Evolutionary conservation across 768 basidiomycete genomes (phyloP), one percentile per base, ranked within the genome.

Genomic region (Suillus fuscotomentosus): DNA sequence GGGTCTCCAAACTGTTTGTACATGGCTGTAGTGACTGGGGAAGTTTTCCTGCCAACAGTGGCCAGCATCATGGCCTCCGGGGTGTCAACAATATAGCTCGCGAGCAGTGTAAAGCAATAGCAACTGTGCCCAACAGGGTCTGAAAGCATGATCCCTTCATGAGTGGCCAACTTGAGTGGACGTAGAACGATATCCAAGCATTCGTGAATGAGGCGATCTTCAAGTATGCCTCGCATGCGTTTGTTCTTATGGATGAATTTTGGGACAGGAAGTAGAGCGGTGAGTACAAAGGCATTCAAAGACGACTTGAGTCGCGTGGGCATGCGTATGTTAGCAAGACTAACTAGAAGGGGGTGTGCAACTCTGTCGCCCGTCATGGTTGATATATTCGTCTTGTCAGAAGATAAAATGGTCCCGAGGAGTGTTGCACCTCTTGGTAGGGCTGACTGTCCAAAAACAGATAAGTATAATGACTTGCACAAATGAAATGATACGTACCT

Each of bases 251-350:
- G 51, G 11, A 66, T 36, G 34, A 76, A 78, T 36, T 67, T 70
- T 9, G 75, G 70, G 70, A 27, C 27, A 27, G 27, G 27, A 27
- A 27, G 27, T 27, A 27, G 27, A 27, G 27, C 27, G 27, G 27
- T 66, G 13, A 75, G 68, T 8, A 72, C 48, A 50, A 72, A 78
- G 0, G 67, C 57, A 45, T 75, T 69, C 39, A 68, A 70, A 9
- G 72, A 68, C 5, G 72, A 68, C 60, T 77, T 76, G 54, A 67
- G 71, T 14, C 71, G 68, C 42, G 73, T 66, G 5, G 71, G 70
- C 65, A 69, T 67, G 24, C 64, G 34, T 9, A 79, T 69, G 63
- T 79, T 79, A 17, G 74, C 77, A 15, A 27, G 27, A 27, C 27
- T 27, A 27, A 27, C 27, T 27, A 27, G 27, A 27, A 27, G 27